phyloP scores from a whole-genome alignment of 306 rosid genomes.

The Dryas octopetala region DNA sequence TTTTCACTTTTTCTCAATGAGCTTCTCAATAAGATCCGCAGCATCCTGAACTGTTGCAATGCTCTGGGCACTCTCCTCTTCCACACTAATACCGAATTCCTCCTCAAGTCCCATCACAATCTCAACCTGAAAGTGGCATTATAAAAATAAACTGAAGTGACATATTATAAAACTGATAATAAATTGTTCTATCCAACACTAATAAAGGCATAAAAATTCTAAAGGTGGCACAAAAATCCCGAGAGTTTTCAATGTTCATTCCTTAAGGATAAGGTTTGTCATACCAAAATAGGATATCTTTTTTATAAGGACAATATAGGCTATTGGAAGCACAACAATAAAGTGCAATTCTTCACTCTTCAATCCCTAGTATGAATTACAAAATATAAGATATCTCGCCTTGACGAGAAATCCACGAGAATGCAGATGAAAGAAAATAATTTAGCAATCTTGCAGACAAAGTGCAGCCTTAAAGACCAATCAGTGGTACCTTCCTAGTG shows the following conservation, averaged over 20 bases:
- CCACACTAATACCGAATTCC: constrained; percentile 71
- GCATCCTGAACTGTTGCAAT: constrained; percentile 80
- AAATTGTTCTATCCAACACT: not conserved
- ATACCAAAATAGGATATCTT: not conserved
- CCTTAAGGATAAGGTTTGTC: not conserved
- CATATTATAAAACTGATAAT: no score
- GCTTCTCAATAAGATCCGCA: constrained; percentile 71
- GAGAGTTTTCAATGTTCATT: not conserved
- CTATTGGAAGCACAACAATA: not conserved
- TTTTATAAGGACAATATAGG: not conserved
- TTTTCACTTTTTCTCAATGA: constrained; percentile 38
- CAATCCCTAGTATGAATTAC: not conserved
- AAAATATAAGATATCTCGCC: not conserved
- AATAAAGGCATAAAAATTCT: not conserved
- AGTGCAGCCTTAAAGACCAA: not conserved
- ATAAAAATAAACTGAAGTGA: not conserved
- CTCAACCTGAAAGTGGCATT: constrained; percentile 52
- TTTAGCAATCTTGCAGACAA: not conserved
- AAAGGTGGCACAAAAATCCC: not conserved
- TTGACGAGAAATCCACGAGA: not conserved
- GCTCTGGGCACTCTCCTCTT: constrained; percentile 75
- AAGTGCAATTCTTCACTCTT: not conserved
- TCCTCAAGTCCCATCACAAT: constrained; percentile 90
- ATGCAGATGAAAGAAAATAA: not conserved
- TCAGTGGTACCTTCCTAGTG: not conserved